These are phyloP conservation scores for Mycena alexandri DNA, from an alignment of 768 basidiomycete species.

Conservation along the genomic window DNA sequence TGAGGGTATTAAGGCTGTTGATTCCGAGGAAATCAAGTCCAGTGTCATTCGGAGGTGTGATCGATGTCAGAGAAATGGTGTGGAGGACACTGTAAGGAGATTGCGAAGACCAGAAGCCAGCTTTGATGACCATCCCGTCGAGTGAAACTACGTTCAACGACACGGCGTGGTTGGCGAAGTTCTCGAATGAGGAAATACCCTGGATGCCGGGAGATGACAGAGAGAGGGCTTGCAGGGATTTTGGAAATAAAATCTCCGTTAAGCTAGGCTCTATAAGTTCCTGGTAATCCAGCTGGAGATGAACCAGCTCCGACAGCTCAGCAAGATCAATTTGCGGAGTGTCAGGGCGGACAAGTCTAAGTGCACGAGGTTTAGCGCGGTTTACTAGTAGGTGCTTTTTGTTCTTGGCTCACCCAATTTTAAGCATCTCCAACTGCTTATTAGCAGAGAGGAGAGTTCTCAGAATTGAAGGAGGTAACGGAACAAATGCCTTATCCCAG, in stretches of 20 bases:
- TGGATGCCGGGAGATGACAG: not conserved
- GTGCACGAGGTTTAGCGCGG: too few relatives aligned
- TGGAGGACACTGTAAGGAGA: too few relatives aligned
- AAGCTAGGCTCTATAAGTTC: not conserved
- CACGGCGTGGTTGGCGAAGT: not conserved
- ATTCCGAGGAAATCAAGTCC: not conserved
- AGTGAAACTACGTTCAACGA: not conserved
- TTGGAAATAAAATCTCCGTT: not conserved
- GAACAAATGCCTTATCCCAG: not conserved
- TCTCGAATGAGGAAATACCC: not conserved
- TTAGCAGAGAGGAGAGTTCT: not conserved
- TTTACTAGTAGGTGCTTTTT: too few relatives aligned
- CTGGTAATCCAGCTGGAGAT: not conserved
- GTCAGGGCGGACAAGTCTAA: not conserved
- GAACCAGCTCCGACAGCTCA: not conserved
- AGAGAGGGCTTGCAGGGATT: not conserved
- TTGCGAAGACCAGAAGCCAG: not conserved
- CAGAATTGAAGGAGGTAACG: not conserved
- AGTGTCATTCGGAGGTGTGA: not conserved
- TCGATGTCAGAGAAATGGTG: not conserved
- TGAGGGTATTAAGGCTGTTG: not conserved
- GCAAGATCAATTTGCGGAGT: slow-evolving; percentile 1
- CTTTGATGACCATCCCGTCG: not conserved
- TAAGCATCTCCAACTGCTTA: not conserved
- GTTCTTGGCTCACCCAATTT: not conserved